Evolutionary conservation across 495 filamentous ascomycete genomes (phyloP), one percentile per base, ranked within the genome.

Genomic region (Penicillium coffeae): DNA sequence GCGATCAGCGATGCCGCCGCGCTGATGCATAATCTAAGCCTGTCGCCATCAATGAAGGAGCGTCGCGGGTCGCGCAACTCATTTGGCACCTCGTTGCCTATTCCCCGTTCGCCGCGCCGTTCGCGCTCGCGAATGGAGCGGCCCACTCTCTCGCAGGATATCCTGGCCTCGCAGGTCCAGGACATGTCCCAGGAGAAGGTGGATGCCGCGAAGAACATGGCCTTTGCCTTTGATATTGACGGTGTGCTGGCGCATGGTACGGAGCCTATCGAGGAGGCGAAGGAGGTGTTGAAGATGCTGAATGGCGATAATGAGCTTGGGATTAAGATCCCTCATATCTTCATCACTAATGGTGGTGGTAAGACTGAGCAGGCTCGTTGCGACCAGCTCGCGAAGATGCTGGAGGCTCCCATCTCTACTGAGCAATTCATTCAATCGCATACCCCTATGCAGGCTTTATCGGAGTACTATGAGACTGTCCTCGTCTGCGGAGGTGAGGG

Each of bases 381-480:
- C 63, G 62, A 81, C 43, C 86, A 95, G 56, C 79, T 95, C 13
- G 83, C 82, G 52, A 69, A 84, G 53, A 82, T 88, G 56, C 79
- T 96, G 25, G 82, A 89, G 48, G 71, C 83, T 25, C 69, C 70
- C 48, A 84, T 95, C 52, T 87, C 89, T 1, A 87, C 86, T 3
- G 86, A 87, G 49, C 90, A 94, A 62, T 94, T 95, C 75, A 90
- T 95, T 66, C 92, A 90, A 64, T 89, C 88, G 10, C 91, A 96
- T 70, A 95, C 91, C 37, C 91, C 90, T 33, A 95, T 96, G 86
- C 82, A 86, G 55, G 89, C 92, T 54, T 83, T 94, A 80, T 81
- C 88, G 12, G 77, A 81, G 64, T 84, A 84, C 62, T 93, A 91
- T 70, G 73, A 82, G 19, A 92, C 89, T 13, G 89, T 95, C 13